Base-by-base conservation (phyloP, 192 early-diverging fungal species). In the Gaertneriomyces semiglobifer region DNA sequence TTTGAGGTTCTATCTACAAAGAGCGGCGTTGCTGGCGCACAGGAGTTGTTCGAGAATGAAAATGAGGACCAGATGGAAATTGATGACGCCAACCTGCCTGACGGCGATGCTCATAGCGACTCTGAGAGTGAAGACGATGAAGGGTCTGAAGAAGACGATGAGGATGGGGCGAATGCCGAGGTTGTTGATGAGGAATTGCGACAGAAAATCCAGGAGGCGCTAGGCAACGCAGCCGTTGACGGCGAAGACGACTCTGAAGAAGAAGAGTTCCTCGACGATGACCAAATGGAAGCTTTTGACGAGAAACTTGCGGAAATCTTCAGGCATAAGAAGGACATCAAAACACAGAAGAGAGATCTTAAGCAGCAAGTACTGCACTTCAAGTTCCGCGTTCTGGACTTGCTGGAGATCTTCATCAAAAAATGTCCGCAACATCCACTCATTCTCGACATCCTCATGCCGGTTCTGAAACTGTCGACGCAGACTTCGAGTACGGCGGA, bases 221-320 rank as follows among this genome's bases (percentile, higher is more conserved):
- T 92, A 71, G 86, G 79, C 44, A 60, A 19, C 3, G 70, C 66
- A 0, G 69, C 64, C 8, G 42, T 18, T 4, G 74, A 78, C 44
- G 79, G 74, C 33, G 78, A 75, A 11, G 79, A 76, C 14, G 86
- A 87, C 47, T 85, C 79, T 19, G 80, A 85, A 16, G 82, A 81
- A 40, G 79, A 83, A 39, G 79, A 82, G 68, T 77, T 74, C 68
- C n/a, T 88, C 58, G 86, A 86, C 59, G 93, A 94, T 65, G 91
- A 94, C 59, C 82, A 90, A 69, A 94, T 94, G 93, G 85, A 80
- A 65, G 85, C 80, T 19, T 96, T 93, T 77, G 95, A 98, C 74
- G 86, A 87, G 50, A 96, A 98, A 74, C 77, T 98, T 52, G 88
- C 88, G 7, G 95, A 95, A 69, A 93, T 98, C 58, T 98, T 98